These are phyloP conservation scores for Scenedesmus sp. DNA, from an alignment of 163 green algal genomes.

Conservation along the genomic window DNA sequence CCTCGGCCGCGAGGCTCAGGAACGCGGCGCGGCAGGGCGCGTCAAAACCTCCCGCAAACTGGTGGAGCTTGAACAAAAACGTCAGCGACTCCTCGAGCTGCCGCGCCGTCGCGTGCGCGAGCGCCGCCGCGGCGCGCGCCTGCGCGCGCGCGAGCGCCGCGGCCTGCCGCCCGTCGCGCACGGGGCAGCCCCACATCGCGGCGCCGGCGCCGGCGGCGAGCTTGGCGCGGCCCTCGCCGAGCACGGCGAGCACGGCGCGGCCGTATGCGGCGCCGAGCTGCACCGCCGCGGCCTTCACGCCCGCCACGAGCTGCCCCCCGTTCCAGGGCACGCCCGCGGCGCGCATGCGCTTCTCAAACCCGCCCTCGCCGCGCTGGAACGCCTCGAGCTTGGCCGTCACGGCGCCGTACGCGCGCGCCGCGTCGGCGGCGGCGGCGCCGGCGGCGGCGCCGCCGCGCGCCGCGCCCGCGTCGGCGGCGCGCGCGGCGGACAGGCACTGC, in stretches of 20 bases:
- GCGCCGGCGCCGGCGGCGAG: background rate
- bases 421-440: background rate
- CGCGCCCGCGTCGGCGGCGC: background rate
- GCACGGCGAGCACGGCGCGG: background rate
- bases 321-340: conserved; percentile 27
- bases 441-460: background rate
- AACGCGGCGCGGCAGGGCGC: conserved; percentile 7
- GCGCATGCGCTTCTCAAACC: conserved; percentile 21
- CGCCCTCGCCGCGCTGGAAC: conserved; percentile 28
- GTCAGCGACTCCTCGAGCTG: conserved; percentile 21
- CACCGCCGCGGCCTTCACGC: conserved; percentile 30
- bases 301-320: conserved; percentile 13
- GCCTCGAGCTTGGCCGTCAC: conserved; percentile 18
- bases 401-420: conserved; percentile 6
- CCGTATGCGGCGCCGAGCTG: conserved; percentile 1
- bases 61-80: conserved; percentile 43
- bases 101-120: conserved; percentile 24
- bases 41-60: conserved; percentile 40
- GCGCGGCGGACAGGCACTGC: background rate
- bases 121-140: background rate
- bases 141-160: conserved; percentile 4
- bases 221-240: background rate
- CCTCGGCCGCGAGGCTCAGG: background rate
- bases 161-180: conserved; percentile 18
- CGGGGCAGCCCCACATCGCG: conserved; percentile 1